These are phyloP conservation scores for Artemisia argyi DNA, from an alignment of 129 eudicot genomes.

Conservation along the genomic window DNA sequence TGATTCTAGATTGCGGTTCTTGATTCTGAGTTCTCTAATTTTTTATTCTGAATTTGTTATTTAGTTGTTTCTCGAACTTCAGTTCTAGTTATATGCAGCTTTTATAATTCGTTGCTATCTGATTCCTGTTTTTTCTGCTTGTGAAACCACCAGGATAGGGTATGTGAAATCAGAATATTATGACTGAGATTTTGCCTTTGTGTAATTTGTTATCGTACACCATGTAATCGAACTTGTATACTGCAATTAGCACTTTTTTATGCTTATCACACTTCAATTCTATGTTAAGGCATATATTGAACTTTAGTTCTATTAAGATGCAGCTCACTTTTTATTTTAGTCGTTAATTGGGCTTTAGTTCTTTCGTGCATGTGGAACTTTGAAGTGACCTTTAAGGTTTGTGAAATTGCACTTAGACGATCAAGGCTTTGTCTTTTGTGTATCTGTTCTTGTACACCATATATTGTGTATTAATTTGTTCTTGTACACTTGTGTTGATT, in stretches of 20 bases:
- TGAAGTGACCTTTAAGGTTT: background rate
- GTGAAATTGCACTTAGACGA: constrained; percentile 13
- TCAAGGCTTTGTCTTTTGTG: background rate
- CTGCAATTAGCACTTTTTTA: too few species aligned
- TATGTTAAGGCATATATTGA: background rate
- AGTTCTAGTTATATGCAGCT: background rate
- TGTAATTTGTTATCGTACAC: background rate
- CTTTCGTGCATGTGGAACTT: background rate
- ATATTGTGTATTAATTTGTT: too few species aligned
- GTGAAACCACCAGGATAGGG: background rate
- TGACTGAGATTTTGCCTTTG: background rate
- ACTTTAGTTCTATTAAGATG: background rate
- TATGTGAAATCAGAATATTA: background rate
- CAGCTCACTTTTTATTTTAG: background rate
- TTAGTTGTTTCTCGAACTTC: background rate
- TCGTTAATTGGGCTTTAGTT: background rate
- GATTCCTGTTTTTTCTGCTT: background rate
- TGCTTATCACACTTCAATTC: background rate
- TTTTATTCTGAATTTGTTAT: background rate
- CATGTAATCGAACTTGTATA: background rate
- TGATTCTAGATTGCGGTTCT: background rate
- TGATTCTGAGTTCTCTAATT: background rate
- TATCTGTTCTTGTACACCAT: too few species aligned
- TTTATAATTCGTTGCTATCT: background rate
- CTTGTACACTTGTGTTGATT: too few species aligned